phyloP scores from a whole-genome alignment of 2,329 filamentous ascomycete genomes.

The Amauroascus niger region DNA sequence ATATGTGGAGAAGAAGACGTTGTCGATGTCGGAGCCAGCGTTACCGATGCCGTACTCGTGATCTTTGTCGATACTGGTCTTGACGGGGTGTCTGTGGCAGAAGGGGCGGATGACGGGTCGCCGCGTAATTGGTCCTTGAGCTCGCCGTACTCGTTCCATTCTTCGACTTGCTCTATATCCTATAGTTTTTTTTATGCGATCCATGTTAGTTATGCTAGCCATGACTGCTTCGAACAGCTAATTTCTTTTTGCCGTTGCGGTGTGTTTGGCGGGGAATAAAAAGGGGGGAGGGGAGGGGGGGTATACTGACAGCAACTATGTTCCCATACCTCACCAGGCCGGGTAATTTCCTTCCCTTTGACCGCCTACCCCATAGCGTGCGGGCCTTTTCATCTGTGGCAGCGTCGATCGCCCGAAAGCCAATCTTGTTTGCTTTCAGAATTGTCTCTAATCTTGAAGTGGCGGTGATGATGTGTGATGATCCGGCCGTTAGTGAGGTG shows the following conservation, averaged over 20 bases:
- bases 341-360: constrained; percentile 80
- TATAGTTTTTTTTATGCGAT: constrained; percentile 31
- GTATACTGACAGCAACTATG: constrained; percentile 63
- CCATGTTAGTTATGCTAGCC: background rate
- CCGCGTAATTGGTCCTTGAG: constrained; percentile 68
- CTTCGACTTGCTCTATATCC: constrained; percentile 90
- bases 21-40: constrained; percentile 22
- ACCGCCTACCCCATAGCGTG: constrained; percentile 76
- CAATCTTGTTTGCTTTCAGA: constrained; percentile 84
- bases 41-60: constrained; percentile 9
- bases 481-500: constrained; percentile 90
- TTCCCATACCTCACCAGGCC: constrained; percentile 77
- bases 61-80: constrained; percentile 21
- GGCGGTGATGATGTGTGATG: constrained; percentile 90
- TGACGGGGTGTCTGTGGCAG: constrained; percentile 22
- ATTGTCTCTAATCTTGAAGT: constrained; percentile 95
- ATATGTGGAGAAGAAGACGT: constrained; percentile 28
- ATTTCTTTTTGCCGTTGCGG: too few relatives aligned
- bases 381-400: constrained; percentile 82
- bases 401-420: constrained; percentile 85
- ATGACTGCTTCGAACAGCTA: background rate
- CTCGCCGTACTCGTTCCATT: constrained; percentile 99
- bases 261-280: too few relatives aligned
- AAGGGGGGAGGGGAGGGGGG: too few relatives aligned
- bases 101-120: constrained; percentile 27